Conservation (phyloP, 1,139 yeast genomes). For the Wickerhamiella pararugosa region DNA sequence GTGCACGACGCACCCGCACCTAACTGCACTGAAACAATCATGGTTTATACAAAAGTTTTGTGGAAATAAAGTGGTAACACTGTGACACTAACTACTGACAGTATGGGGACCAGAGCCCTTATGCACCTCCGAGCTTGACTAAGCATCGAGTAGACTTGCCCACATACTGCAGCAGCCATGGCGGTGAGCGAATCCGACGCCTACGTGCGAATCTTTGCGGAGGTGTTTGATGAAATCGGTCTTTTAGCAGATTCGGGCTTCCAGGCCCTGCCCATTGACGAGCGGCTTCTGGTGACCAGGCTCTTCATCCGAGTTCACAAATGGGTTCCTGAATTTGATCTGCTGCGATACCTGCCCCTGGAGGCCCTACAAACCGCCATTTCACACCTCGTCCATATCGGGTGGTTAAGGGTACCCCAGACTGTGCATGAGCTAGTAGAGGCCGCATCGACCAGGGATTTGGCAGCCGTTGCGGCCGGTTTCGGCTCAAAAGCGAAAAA, state of each 20-base stretch:
- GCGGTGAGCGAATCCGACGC: conserved; percentile 9
- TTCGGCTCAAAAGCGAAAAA: conserved; percentile 9
- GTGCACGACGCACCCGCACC: too few relatives aligned
- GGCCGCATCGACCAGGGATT: conserved; percentile 14
- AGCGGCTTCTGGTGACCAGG: conserved; percentile 14
- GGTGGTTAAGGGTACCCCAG: conserved; percentile 11
- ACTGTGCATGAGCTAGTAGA: conserved; percentile 9
- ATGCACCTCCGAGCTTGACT: too few relatives aligned
- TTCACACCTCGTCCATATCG: conserved; percentile 7
- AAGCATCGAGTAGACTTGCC: too few relatives aligned
- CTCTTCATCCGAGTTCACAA: conserved; percentile 12
- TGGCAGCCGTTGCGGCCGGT: conserved; percentile 10
- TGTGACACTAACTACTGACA: too few relatives aligned
- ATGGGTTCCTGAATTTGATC: conserved; percentile 14
- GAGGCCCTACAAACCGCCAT: conserved; percentile 8
- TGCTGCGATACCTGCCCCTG: conserved; percentile 13
- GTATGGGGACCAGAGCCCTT: too few relatives aligned
- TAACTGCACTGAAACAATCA: too few relatives aligned
- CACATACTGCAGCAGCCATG: too few relatives aligned
- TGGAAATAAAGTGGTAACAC: too few relatives aligned
- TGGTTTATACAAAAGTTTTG: too few relatives aligned
- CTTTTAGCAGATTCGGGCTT: conserved; percentile 2
- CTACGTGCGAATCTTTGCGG: conserved; percentile 14
- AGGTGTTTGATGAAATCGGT: conserved; percentile 14
- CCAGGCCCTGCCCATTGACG: conserved; percentile 7